phyloP scores from a whole-genome alignment of 768 basidiomycete genomes.

The Strobilomyces confusus region DNA sequence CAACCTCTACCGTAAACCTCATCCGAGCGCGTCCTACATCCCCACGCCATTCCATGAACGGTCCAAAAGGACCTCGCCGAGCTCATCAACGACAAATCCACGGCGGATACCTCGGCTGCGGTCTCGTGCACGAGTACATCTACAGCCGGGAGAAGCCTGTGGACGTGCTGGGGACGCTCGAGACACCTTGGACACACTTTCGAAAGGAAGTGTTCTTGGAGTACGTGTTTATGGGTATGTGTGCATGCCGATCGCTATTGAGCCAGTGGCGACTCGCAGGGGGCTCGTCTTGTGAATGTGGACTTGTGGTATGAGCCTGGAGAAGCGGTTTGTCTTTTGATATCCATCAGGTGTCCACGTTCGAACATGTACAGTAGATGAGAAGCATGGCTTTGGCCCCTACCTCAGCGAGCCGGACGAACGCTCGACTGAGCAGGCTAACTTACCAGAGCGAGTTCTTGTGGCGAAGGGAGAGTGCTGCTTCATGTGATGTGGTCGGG shows the following conservation, averaged over 20 bases:
- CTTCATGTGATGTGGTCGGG: too few species aligned
- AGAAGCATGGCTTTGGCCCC: too few species aligned
- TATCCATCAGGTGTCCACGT: neutral
- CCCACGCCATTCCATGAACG: neutral
- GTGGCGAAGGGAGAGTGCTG: too few species aligned
- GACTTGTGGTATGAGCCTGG: neutral
- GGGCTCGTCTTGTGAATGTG: neutral
- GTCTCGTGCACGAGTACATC: slow-evolving; percentile 13
- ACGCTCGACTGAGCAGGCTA: too few species aligned
- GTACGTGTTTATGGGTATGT: slow-evolving; percentile 10
- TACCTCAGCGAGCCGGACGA: too few species aligned
- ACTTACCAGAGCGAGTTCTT: too few species aligned
- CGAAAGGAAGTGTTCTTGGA: slow-evolving; percentile 2
- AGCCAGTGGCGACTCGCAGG: neutral
- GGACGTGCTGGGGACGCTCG: neutral
- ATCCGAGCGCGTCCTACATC: neutral
- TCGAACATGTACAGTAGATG: too few species aligned
- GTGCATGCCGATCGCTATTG: slow-evolving; percentile 12
- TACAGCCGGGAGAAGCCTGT: neutral
- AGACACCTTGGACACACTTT: neutral
- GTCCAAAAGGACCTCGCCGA: neutral
- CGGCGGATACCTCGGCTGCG: slow-evolving; percentile 9
- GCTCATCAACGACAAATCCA: neutral
- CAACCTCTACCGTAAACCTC: slow-evolving; percentile 28
- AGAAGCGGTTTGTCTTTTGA: neutral